These are phyloP conservation scores for Alternaria dauci DNA, from an alignment of 2,329 filamentous ascomycete genomes.

Conservation along the genomic window DNA sequence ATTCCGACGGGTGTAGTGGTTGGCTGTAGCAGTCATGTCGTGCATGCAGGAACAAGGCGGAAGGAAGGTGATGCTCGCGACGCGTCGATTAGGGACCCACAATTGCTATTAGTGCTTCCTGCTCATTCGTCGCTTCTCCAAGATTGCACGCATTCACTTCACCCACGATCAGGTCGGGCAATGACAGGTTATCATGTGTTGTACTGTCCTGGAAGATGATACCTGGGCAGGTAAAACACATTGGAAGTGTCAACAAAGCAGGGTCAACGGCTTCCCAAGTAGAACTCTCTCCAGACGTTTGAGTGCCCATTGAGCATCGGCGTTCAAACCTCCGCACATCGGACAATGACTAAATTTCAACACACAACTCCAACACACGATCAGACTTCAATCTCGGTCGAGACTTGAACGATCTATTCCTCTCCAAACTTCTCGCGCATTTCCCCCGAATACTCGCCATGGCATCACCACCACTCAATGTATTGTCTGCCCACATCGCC, in stretches of 20 bases:
- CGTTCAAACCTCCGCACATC: conserved; percentile 17
- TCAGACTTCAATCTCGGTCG: background rate
- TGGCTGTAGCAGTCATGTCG: background rate
- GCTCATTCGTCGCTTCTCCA: background rate
- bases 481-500: conserved; percentile 21
- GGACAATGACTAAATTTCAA: conserved; percentile 4
- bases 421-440: background rate
- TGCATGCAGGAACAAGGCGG: background rate
- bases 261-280: background rate
- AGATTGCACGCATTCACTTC: background rate
- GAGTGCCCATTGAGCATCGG: conserved; percentile 5
- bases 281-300: background rate
- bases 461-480: conserved; percentile 3
- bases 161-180: background rate
- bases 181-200: background rate
- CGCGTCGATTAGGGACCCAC: background rate
- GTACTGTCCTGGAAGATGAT: background rate
- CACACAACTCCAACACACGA: background rate
- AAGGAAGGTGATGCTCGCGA: background rate
- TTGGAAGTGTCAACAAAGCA: background rate
- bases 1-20: background rate
- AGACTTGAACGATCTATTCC: background rate
- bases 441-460: background rate
- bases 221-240: background rate
- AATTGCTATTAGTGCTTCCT: background rate